Base-by-base conservation (phyloP, 805 yeast genomes). In the Scheffersomyces stipitis region DNA sequence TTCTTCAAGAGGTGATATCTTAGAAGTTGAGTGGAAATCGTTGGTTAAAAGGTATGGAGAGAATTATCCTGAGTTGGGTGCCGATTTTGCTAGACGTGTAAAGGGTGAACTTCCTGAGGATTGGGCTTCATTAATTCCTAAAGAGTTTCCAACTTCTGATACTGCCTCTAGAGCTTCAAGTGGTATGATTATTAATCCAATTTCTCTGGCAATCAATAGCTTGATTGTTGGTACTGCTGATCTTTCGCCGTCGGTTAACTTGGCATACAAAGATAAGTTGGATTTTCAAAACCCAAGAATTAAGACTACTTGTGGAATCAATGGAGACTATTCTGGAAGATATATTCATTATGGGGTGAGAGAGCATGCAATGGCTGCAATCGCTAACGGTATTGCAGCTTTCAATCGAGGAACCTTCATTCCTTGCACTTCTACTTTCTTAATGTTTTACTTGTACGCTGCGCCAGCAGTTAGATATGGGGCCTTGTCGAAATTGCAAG, bases 381-480 rank as follows among this genome's bases (percentile, higher is more conserved):
- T 61, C 37, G 44, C 62, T 7, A 59, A 59, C 33, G 64, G 64
- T 30, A 45, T 59, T 15, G 59, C 63, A 12, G 63, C 64, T n/a
- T 65, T 40, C 42, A 45, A 49, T 33, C 44, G 49, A 33, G 67
- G 66, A 7, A 56, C 64, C 14, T 58, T 66, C 44, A 56, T 67
- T 36, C 71, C 71, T 1, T 56, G 64, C 34, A 55, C 69, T 31
- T 56, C 73, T 28, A 49, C 66, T 0, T 67, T 66, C 51, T 58
- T 49, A 36, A 52, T 49, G 51, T 66, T 75, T 31, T 62, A 49
- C 35, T 48, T 58, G 26, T 75, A 75, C 47, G 78, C 76, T 27
- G 71, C 79, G 9, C 76, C 79, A 36, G 78, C 78, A 31, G 68
- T 75, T 22, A 58, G 80, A 39, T 61, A 73, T 37, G 66, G 76